phyloP scores from a whole-genome alignment of 208 protist species.

The Lotmaria passim region DNA sequence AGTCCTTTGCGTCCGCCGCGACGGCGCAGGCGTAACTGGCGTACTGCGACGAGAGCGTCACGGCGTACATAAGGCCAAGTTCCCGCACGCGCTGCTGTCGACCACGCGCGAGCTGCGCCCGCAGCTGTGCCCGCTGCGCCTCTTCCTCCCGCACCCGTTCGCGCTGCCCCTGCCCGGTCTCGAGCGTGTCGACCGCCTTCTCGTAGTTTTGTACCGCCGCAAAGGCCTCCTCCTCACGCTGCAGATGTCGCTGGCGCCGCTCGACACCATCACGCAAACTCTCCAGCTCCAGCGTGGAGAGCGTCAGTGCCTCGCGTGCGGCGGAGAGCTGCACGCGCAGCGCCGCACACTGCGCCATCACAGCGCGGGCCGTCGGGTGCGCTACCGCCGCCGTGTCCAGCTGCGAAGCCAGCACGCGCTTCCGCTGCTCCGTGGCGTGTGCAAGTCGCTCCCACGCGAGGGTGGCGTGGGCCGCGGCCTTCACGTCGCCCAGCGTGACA shows the following conservation, averaged over 20 bases:
- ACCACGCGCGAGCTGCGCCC: slow-evolving; percentile 34
- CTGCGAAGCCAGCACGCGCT: slow-evolving; percentile 19
- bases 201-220: slow-evolving; percentile 24
- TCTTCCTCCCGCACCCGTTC: slow-evolving; percentile 31
- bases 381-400: slow-evolving; percentile 31
- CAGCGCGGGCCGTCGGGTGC: slow-evolving; percentile 3
- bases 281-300: slow-evolving; percentile 42
- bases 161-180: neutral
- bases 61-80: slow-evolving; percentile 40
- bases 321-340: slow-evolving; percentile 41
- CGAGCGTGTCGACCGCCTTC: neutral
- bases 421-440: slow-evolving; percentile 27
- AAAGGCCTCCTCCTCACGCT: slow-evolving; percentile 35
- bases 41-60: slow-evolving; percentile 37
- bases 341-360: slow-evolving; percentile 35
- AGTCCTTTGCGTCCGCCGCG: slow-evolving; percentile 38
- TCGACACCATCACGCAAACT: slow-evolving; percentile 33
- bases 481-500: slow-evolving; percentile 54
- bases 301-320: slow-evolving; percentile 37
- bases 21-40: slow-evolving; percentile 19
- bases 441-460: slow-evolving; percentile 49
- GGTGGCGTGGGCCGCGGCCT: slow-evolving; percentile 40
- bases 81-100: slow-evolving; percentile 31
- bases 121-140: slow-evolving; percentile 37
- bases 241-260: slow-evolving; percentile 31